These are phyloP conservation scores for Santalum album DNA, from an alignment of 164 flowering plant genomes.

Conservation along the genomic window DNA sequence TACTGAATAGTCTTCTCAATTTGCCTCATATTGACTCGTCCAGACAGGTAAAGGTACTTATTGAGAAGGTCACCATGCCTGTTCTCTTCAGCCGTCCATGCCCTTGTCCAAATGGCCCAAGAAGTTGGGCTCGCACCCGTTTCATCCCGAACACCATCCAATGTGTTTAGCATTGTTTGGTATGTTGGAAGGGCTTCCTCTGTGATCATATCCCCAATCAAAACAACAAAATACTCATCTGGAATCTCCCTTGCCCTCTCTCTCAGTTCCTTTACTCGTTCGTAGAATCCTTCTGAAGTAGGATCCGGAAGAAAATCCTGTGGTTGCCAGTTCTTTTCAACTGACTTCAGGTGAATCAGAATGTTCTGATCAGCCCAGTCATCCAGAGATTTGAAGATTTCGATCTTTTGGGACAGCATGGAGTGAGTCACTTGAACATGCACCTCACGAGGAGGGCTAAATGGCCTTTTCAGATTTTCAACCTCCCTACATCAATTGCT, in stretches of 20 bases:
- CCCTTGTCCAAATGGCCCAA: slow-evolving; percentile 38
- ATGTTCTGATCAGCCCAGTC: slow-evolving; percentile 15
- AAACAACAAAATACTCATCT: slow-evolving; percentile 29
- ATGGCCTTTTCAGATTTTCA: neutral
- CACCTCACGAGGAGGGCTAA: neutral
- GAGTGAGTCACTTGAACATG: neutral
- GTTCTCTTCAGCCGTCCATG: slow-evolving; percentile 32
- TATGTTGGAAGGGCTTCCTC: slow-evolving; percentile 30
- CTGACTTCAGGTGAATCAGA: slow-evolving; percentile 27
- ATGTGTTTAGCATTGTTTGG: slow-evolving; percentile 24
- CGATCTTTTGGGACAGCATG: slow-evolving; percentile 16
- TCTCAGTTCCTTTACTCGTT: slow-evolving; percentile 20
- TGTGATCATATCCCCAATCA: slow-evolving; percentile 38
- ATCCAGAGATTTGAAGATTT: slow-evolving; percentile 19
- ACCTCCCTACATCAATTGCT: neutral
- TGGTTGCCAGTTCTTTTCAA: slow-evolving; percentile 40
- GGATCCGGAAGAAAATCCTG: slow-evolving; percentile 36
- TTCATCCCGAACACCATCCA: slow-evolving; percentile 21
- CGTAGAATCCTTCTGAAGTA: slow-evolving; percentile 19
- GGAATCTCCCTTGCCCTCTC: slow-evolving; percentile 23
- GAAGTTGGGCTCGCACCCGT: slow-evolving; percentile 24
- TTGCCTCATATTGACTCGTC: slow-evolving; percentile 37
- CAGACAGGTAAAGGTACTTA: slow-evolving; percentile 34
- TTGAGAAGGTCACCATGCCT: slow-evolving; percentile 22
- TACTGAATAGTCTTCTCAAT: slow-evolving; percentile 30